Percentiles rank a stretch among this genome's conserved stretches.
Evolutionary conservation across 2,329 filamentous ascomycete genomes (phyloP).

Genomic region (Cladosporium sphaerospermum): DNA sequence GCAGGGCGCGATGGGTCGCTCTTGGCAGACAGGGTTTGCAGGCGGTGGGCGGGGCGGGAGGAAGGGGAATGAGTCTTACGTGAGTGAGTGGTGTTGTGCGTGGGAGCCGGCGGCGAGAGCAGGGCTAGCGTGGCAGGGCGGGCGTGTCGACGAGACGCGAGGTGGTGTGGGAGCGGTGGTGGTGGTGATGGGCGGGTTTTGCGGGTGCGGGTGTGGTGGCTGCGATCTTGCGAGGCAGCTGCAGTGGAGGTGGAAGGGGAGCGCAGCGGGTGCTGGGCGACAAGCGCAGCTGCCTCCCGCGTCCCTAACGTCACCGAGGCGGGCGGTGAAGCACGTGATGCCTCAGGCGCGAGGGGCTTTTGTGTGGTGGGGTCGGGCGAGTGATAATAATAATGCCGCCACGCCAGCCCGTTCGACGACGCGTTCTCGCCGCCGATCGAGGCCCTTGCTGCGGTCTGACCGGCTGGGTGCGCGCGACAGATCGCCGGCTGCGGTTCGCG

Average conservation of each 20-base stretch:
- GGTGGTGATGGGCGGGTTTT: constrained; percentile 6
- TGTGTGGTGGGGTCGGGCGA: background rate
- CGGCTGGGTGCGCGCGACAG: too few species aligned
- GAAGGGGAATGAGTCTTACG: constrained; percentile 1
- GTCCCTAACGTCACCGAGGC: background rate
- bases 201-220: constrained; percentile 1
- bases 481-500: too few species aligned
- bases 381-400: background rate
- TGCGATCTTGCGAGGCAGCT: constrained; percentile 5
- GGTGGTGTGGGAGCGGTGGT: background rate
- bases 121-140: constrained; percentile 8
- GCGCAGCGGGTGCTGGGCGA: too few species aligned
- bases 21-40: constrained; percentile 9
- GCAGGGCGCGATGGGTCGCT: background rate
- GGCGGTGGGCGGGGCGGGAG: background rate
- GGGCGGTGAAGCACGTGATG: background rate
- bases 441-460: too few species aligned
- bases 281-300: background rate
- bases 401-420: too few species aligned
- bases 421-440: too few species aligned
- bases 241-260: background rate
- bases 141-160: background rate
- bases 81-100: constrained; percentile 5
- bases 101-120: background rate
- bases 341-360: background rate